Percentiles rank a stretch among this genome's conserved stretches.
phyloP scores from a whole-genome alignment of 768 basidiomycete genomes.

The Infundibulicybe gibba region DNA sequence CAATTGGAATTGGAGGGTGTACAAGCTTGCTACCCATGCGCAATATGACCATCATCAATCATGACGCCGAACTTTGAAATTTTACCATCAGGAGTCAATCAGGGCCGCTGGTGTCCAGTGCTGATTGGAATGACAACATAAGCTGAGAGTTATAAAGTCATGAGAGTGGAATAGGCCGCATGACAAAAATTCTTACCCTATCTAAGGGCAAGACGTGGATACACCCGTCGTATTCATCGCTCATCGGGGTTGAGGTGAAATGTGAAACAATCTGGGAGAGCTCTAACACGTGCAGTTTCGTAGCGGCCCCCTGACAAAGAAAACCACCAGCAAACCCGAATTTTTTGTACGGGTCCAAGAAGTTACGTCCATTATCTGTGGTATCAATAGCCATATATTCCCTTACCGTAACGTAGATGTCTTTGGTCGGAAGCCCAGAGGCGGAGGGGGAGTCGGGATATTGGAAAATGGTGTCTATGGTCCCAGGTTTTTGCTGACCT shows the following conservation, averaged over 20 bases:
- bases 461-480: conserved; percentile 5
- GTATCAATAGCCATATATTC: not conserved
- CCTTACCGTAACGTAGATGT: conserved; percentile 5
- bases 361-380: too few relatives aligned
- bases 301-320: conserved; percentile 1
- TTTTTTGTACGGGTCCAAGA: conserved; percentile 8
- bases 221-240: not conserved
- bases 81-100: too few relatives aligned
- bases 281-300: conserved; percentile 1
- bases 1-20: too few relatives aligned
- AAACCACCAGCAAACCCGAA: conserved; percentile 10
- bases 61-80: too few relatives aligned
- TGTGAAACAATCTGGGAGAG: conserved; percentile 7
- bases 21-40: too few relatives aligned
- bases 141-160: not conserved
- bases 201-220: conserved; percentile 5
- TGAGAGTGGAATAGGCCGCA: not conserved
- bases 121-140: not conserved
- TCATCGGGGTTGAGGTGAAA: conserved; percentile 5
- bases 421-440: not conserved
- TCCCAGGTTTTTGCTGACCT: not conserved
- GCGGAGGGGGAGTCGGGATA: not conserved
- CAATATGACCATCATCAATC: too few relatives aligned
- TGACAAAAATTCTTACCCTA: not conserved
- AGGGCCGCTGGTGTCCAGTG: too few relatives aligned